Evolutionary conservation across 1,284 basidiomycete species (phyloP), one percentile per base, ranked within the genome.

Genomic region (Trametes pubescens): DNA sequence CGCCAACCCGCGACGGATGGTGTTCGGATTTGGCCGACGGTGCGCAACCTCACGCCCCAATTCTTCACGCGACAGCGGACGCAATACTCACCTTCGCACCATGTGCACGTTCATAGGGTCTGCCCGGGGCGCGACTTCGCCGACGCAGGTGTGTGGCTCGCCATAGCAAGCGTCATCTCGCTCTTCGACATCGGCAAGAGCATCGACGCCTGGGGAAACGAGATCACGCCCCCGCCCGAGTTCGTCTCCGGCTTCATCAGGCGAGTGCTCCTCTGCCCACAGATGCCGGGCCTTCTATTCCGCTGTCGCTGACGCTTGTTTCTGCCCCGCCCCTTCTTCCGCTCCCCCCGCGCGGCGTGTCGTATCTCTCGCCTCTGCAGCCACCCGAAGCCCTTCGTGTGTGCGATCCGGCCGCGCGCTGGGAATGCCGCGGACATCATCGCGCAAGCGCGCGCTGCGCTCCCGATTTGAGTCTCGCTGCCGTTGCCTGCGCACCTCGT

Each of bases 11-110:
- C 69, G 65, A 56, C 68, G 73, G 55, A 68, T 74, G 29, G 72
- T 73, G 1, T 78, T 77, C 60, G 76, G 75, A 2, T 77, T 76
- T 63, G 77, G 74, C 11, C 67, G 82, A 68, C 72, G 84, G 82
- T 82, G 44, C 46, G 65, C 11, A 10, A 32, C 18, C 26, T 6
- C 26, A 43, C 40, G 14, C 40, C 43, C 26, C 26, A 16, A 22
- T 13, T 26, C 26, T 22, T 10, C 11, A 24, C 38, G 18, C 38
- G 18, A 24, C 21, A 21, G 22, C 24, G 40, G 18, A 9, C 40
- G 22, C 13, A 11, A 21, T 21, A 10, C 14, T n/a, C 11, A 24
- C 40, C 24, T 53, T 61, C 22, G 34, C 35, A 16, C 48, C 57
- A 29, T 38, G n/a, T 26, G 6, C 35, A 5, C 24, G 35, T 26